These are phyloP conservation scores for Coffea canephora DNA, from an alignment of 257 asterid genomes.

Conservation along the genomic window DNA sequence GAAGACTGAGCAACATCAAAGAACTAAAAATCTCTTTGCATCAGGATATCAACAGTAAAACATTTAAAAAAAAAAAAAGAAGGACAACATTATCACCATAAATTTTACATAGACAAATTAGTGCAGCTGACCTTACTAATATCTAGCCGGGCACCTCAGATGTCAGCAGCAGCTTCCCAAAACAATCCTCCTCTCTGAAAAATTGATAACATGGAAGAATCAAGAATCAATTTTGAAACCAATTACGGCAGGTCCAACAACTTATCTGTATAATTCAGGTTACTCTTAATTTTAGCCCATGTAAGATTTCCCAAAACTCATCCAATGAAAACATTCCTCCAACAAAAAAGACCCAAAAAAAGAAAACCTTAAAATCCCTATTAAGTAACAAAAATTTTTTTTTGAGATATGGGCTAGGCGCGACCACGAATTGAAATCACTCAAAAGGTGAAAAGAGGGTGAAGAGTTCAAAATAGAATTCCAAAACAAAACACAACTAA, in stretches of 20 bases:
- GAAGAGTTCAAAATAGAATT: neutral
- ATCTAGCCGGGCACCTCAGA: neutral
- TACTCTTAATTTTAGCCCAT: neutral
- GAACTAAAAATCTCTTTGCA: neutral
- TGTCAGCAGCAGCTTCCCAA: constrained; percentile 8
- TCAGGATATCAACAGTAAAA: neutral
- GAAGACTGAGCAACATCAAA: neutral
- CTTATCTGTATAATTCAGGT: constrained; percentile 25
- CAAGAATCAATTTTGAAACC: constrained; percentile 16
- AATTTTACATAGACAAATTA: neutral
- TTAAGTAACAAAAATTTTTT: neutral
- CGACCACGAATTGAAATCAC: constrained; percentile 1
- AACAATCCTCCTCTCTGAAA: constrained; percentile 15
- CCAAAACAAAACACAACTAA: too few species aligned
- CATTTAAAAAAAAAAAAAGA: neutral
- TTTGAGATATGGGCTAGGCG: neutral
- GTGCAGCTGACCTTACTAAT: neutral
- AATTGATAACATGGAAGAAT: constrained; percentile 13
- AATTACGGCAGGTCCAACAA: constrained; percentile 20
- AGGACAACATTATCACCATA: neutral
- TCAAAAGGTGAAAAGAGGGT: neutral
- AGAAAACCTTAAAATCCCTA: neutral
- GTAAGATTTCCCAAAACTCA: neutral
- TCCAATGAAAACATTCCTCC: constrained; percentile 2
- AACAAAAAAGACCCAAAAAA: neutral